These are phyloP conservation scores for Lachnellula willkommii DNA, from an alignment of 2,329 filamentous ascomycete species.

Conservation along the genomic window DNA sequence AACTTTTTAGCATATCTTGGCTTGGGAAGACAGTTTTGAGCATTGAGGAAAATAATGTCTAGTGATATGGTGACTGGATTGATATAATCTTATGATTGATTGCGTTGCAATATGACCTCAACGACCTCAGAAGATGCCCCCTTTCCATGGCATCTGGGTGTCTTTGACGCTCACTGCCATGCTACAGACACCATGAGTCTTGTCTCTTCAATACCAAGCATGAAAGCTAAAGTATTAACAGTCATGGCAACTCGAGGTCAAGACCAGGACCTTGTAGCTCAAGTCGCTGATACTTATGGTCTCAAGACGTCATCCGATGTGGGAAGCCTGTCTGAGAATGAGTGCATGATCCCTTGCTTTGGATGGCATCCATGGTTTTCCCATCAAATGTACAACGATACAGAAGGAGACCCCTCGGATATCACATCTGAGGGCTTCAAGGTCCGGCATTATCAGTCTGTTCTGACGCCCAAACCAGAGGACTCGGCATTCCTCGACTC, in stretches of 20 bases:
- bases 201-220: conserved; percentile 51
- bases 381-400: conserved; percentile 66
- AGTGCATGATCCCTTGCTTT: conserved; percentile 63
- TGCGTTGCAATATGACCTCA: not conserved
- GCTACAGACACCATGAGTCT: conserved; percentile 71
- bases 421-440: conserved; percentile 28
- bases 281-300: conserved; percentile 52
- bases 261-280: conserved; percentile 67
- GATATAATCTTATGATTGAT: no score
- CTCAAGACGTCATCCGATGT: conserved; percentile 33
- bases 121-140: not conserved
- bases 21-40: not conserved
- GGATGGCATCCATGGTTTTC: conserved; percentile 89
- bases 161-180: conserved; percentile 79
- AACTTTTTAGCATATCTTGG: not conserved
- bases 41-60: not conserved
- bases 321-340: conserved; percentile 24
- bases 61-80: no score
- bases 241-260: conserved; percentile 73
- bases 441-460: conserved; percentile 60
- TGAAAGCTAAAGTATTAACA: conserved; percentile 62
- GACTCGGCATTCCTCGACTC: conserved; percentile 38
- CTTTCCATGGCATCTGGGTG: conserved; percentile 65
- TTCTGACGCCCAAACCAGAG: conserved; percentile 53
- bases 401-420: conserved; percentile 19